Base-by-base conservation (phyloP, 495 filamentous ascomycete species). In the Aspergillus olivimuriae region DNA sequence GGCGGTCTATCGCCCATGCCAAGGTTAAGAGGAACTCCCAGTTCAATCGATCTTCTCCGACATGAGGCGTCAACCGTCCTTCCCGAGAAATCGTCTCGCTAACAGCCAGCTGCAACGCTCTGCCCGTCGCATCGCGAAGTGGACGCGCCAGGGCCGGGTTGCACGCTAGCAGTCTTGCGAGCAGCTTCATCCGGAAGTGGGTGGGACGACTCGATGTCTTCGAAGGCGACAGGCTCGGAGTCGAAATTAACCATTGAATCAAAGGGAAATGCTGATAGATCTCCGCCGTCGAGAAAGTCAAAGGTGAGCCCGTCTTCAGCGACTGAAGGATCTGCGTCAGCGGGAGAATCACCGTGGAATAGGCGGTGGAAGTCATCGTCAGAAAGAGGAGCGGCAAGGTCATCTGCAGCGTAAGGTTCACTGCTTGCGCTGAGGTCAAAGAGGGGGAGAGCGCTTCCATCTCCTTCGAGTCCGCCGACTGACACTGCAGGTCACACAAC, bases 401-500 rank as follows among this genome's bases (percentile, higher is more conserved):
- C 64, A 61, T 62, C 56, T 62, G 63, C 47, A 63, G 57, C 44
- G 41, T 60, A 44, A 65, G 53, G 41, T 42, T 73, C 60, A 69
- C 64, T 49, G 68, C 61, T 56, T 65, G 66, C 39, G 63, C 60
- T 57, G 69, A 76, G 63, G 63, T 75, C 63, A 63, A 77, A 72
- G 60, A 74, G 67, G 58, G 69, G 60, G 68, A 75, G 56, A 62
- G 74, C 64, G 64, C 62, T 63, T 61, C 63, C 72, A 50, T 58
- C 57, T 66, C 67, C 73, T 64, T 78, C 77, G 82, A 75, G 70
- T 72, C 75, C 71, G 67, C 73, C 78, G 82, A 89, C 82, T 80
- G 92, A 96, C 92, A 98, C 92, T 84, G 92, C 92, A 95, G 92
- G 92, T 91, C 92, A 76, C 87, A 96, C 91, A 96, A 94, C 90